These are phyloP conservation scores for Ophiostoma sp. DNA, from an alignment of 2,329 filamentous ascomycete species.

Conservation along the genomic window DNA sequence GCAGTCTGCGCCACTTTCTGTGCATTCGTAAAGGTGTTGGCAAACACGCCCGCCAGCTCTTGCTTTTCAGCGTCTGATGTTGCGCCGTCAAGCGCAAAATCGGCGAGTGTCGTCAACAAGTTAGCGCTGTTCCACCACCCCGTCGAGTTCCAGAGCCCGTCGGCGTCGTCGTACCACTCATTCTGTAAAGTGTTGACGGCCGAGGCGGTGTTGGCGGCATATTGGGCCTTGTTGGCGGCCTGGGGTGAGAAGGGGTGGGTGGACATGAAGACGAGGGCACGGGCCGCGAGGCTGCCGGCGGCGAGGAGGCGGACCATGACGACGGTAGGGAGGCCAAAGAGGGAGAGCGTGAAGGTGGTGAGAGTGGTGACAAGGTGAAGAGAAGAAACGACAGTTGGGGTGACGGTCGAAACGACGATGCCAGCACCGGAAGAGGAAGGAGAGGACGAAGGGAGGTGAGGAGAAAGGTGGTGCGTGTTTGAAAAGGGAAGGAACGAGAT, in stretches of 20 bases:
- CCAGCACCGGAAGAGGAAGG: constrained; percentile 18
- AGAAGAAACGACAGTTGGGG: not conserved
- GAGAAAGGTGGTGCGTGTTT: not conserved
- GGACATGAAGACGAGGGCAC: constrained; percentile 23
- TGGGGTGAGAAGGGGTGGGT: not conserved
- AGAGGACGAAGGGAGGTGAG: not conserved
- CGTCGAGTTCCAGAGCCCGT: constrained; percentile 63
- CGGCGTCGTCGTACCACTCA: constrained; percentile 58
- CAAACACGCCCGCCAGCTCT: constrained; percentile 44
- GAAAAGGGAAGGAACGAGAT: not conserved
- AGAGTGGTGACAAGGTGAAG: not conserved
- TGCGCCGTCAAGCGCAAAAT: constrained; percentile 47
- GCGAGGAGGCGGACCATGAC: constrained; percentile 15
- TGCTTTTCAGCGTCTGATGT: constrained; percentile 39
- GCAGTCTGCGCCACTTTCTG: constrained; percentile 44
- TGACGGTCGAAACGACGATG: not conserved
- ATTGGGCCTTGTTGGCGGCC: constrained; percentile 29
- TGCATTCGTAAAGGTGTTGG: constrained; percentile 49
- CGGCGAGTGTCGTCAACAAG: constrained; percentile 61
- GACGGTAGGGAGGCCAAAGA: not conserved
- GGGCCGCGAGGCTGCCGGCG: constrained; percentile 21
- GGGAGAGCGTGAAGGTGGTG: not conserved
- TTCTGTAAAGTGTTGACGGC: constrained; percentile 51
- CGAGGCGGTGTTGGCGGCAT: constrained; percentile 38
- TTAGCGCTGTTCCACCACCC: constrained; percentile 78